Evolutionary conservation across 2,329 filamentous ascomycete species (phyloP).

Genomic region (Diatrype stigma): DNA sequence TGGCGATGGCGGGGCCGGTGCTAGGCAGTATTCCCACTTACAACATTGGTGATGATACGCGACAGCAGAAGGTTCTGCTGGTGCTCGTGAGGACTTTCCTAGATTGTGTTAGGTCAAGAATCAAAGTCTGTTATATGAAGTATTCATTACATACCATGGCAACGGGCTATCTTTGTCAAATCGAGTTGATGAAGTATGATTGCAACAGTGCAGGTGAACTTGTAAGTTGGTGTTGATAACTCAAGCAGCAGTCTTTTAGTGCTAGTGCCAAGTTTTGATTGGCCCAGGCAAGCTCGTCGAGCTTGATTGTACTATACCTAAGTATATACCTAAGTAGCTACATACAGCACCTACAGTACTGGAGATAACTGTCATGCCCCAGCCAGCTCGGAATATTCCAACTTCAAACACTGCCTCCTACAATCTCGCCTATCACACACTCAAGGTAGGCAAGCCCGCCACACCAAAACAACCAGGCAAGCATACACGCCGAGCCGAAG

Average conservation of each 20-base stretch:
- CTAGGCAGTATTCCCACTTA: constrained; percentile 44
- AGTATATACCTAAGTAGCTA: no score
- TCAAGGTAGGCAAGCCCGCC: no score
- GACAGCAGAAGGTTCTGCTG: constrained; percentile 92
- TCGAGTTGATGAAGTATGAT: not conserved
- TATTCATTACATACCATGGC: not conserved
- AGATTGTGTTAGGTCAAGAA: constrained; percentile 7
- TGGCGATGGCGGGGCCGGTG: constrained; percentile 8
- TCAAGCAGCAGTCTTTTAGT: no score
- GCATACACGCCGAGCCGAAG: not conserved
- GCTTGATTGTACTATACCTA: no score
- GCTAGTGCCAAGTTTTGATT: no score
- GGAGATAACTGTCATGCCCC: no score
- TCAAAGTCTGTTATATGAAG: not conserved
- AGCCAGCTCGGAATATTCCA: no score
- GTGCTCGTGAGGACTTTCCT: constrained; percentile 96
- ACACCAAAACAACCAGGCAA: not conserved
- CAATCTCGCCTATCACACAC: no score
- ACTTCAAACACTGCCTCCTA: no score
- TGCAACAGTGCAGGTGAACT: not conserved
- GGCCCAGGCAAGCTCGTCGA: no score
- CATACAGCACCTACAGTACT: no score
- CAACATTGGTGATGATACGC: constrained; percentile 95
- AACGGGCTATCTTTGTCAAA: not conserved
- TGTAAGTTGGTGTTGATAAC: no score